Evolutionary conservation across 495 filamentous ascomycete species (phyloP), one percentile per base, ranked within the genome.

Genomic region (Penicillium longicatenatum): DNA sequence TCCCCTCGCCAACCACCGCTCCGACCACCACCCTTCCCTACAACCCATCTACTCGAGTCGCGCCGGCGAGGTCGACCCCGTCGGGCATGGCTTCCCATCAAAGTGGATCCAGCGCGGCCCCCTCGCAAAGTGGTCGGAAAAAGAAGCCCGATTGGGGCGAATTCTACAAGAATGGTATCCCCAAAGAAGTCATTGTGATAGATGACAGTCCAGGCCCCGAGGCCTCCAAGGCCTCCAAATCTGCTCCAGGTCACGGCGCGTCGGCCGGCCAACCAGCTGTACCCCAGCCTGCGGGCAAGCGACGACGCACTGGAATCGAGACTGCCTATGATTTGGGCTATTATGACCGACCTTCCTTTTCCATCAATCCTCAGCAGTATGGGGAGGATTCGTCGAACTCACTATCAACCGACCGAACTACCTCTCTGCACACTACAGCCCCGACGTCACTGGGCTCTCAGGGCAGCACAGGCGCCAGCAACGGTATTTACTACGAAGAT

Each of bases 101-200:
- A 47, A 77, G 70, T 45, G 69, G 59, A 37, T 63, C 64, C 11
- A 67, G 68, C 30, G 62, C 57, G 19, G 58, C 64, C 37, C 62
- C 82, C 46, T 85, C 87, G 58, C 80, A 81, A 49, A 78, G 82
- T 47, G 81, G 82, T n/a, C 78, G 84, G 60, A 80, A 82, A 58
- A 77, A 76, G 66, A 75, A 78, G 59, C 88, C 90, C 56, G 86
- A 98, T 77, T 98, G 93, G 93, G 75, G 83, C 31, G 83, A 86
- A 57, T 98, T 96, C 69, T 98, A 96, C 73, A 90, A 89, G 70
- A 95, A 97, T 74, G 93, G 93, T 19, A 72, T 93, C 16, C 93
- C 93, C 14, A 89, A 93, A 68, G 93, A 97, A 73, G 84, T 98
- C 69, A 97, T 98, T 68, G 87, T 97, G 58, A 98, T 98, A 70